Percentiles rank a stretch among this genome's conserved stretches.
Conservation (phyloP, 345 rosid species). For the Linum trigynum region DNA sequence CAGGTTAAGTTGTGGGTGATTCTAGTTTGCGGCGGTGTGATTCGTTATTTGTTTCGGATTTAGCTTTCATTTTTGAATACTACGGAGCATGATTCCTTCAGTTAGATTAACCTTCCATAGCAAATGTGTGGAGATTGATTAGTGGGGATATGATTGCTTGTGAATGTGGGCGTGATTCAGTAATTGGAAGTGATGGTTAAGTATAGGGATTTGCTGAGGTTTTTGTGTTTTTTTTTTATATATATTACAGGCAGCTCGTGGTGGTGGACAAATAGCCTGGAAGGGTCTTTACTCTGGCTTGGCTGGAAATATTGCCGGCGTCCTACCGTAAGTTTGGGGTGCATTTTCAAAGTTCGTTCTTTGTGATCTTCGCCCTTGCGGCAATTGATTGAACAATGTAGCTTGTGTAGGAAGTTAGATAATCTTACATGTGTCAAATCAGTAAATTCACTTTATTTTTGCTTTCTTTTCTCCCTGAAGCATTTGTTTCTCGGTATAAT, state of each 20-base stretch:
- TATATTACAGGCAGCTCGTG: constrained; percentile 59
- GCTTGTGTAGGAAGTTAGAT: not conserved
- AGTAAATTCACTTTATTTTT: constrained; percentile 9
- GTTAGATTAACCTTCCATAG: too few relatives aligned
- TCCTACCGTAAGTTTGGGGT: constrained; percentile 66
- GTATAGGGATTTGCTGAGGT: not conserved
- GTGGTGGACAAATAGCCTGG: constrained; percentile 68
- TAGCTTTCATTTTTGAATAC: not conserved
- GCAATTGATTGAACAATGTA: not conserved
- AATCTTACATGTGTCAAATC: not conserved
- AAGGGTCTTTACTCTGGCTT: constrained; percentile 96
- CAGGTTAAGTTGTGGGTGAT: constrained; percentile 23
- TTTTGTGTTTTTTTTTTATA: not conserved
- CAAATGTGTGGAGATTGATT: too few relatives aligned
- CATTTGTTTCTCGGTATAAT: not conserved
- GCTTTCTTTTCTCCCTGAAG: not conserved
- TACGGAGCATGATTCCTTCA: not conserved
- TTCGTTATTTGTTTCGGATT: not conserved
- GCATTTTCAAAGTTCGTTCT: constrained; percentile 2
- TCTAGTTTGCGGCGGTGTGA: not conserved
- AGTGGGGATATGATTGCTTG: too few relatives aligned
- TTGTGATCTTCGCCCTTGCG: not conserved
- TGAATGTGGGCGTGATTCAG: not conserved
- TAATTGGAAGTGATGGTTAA: too few relatives aligned
- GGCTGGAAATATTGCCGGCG: constrained; percentile 87